These are phyloP conservation scores for Botrytis aclada DNA, from an alignment of 2,329 filamentous ascomycete species.

Conservation along the genomic window DNA sequence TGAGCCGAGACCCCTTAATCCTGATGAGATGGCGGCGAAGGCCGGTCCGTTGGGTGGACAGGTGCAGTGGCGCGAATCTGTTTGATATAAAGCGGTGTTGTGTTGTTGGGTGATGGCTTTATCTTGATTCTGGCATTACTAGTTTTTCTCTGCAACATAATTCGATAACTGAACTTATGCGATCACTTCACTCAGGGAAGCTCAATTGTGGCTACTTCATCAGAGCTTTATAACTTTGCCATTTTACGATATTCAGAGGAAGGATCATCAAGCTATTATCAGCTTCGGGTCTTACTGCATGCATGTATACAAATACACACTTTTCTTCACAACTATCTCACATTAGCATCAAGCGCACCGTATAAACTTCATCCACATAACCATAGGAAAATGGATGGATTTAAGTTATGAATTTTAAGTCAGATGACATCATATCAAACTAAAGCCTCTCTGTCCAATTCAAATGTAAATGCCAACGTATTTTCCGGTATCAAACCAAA, in stretches of 20 bases:
- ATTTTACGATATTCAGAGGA: background rate
- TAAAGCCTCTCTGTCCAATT: background rate
- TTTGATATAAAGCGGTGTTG: background rate
- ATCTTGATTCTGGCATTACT: background rate
- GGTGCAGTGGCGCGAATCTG: background rate
- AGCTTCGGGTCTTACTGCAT: background rate
- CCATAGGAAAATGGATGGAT: background rate
- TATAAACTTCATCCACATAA: background rate
- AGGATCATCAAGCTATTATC: background rate
- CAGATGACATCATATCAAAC: background rate
- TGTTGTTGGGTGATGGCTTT: background rate
- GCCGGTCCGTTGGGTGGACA: background rate
- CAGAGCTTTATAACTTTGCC: fast-evolving
- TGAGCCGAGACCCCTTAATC: background rate
- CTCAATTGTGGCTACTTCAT: background rate
- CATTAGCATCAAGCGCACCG: background rate
- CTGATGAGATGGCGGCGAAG: background rate
- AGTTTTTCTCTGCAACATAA: background rate
- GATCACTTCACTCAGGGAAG: fast-evolving
- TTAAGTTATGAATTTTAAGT: background rate
- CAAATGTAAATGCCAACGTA: background rate
- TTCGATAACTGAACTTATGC: background rate
- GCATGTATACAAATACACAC: background rate
- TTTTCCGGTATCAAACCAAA: background rate
- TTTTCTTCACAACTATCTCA: background rate